phyloP scores from a whole-genome alignment of 2,329 filamentous ascomycete species.

The Chaetomiaceae sp. region DNA sequence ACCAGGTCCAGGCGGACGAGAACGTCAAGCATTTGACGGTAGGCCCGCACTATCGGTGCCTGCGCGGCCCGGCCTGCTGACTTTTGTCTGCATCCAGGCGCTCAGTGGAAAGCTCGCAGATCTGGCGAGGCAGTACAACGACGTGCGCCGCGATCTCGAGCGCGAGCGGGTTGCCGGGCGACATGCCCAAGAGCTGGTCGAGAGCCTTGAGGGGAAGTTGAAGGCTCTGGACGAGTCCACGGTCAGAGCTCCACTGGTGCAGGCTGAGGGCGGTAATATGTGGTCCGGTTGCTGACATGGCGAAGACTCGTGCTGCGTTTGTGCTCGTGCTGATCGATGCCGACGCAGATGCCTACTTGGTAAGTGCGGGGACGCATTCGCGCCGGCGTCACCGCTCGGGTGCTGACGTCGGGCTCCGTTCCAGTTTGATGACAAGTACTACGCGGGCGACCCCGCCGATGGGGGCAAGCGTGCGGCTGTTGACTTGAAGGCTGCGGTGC shows the following conservation, averaged over 20 bases:
- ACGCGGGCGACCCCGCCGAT: conserved; percentile 7
- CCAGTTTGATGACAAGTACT: conserved; percentile 19
- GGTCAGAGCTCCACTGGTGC: background rate
- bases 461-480: conserved; percentile 13
- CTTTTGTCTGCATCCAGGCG: background rate
- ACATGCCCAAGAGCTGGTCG: conserved; percentile 7
- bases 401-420: background rate
- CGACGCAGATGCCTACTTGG: conserved; percentile 19
- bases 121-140: conserved; percentile 3
- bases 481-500: conserved; percentile 9
- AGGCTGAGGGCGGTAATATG: background rate
- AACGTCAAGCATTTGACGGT: conserved; percentile 14
- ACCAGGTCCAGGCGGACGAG: conserved; percentile 1
- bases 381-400: too few relatives aligned
- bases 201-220: conserved; percentile 6
- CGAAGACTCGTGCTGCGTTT: conserved; percentile 7
- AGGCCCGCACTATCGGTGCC: background rate
- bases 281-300: background rate
- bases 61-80: too few relatives aligned
- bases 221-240: conserved; percentile 4
- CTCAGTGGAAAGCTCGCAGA: background rate
- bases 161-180: conserved; percentile 14
- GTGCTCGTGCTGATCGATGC: conserved; percentile 20
- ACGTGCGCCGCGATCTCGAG: conserved; percentile 15
- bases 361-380: background rate